These are phyloP conservation scores for Monosporozyma aerobia DNA, from an alignment of 805 yeast species.

Conservation along the genomic window DNA sequence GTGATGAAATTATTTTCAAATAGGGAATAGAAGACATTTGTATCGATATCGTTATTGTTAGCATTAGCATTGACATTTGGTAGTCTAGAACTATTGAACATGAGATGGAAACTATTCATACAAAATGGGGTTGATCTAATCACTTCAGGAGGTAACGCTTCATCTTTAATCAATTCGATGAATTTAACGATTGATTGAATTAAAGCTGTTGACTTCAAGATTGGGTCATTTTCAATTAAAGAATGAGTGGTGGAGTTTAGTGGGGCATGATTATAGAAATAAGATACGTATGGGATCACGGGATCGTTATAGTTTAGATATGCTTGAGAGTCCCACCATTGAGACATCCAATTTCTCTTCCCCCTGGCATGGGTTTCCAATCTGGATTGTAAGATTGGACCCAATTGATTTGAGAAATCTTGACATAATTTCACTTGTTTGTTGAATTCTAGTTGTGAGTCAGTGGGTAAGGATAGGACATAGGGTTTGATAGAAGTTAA, in stretches of 20 bases:
- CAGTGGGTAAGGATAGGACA: slow-evolving; percentile 28
- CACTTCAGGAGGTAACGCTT: slow-evolving; percentile 70
- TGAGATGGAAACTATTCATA: slow-evolving; percentile 83
- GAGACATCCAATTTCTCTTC: slow-evolving; percentile 78
- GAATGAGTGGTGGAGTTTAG: slow-evolving; percentile 31
- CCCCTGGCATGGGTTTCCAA: slow-evolving; percentile 46
- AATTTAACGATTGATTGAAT: slow-evolving; percentile 60
- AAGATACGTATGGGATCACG: slow-evolving; percentile 87
- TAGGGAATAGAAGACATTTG: slow-evolving; percentile 42
- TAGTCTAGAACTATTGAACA: slow-evolving; percentile 84
- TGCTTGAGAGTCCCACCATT: slow-evolving; percentile 91
- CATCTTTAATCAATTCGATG: slow-evolving; percentile 54
- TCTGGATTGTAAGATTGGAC: slow-evolving; percentile 60
- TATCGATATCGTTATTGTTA: slow-evolving; percentile 39
- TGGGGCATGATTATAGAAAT: slow-evolving; percentile 79
- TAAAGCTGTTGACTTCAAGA: slow-evolving; percentile 68
- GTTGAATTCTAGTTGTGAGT: slow-evolving; percentile 37
- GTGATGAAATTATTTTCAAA: slow-evolving; percentile 55
- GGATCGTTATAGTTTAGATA: slow-evolving; percentile 88
- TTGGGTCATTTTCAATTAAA: slow-evolving; percentile 49
- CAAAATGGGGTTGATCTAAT: slow-evolving; percentile 77
- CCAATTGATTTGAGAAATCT: slow-evolving; percentile 61
- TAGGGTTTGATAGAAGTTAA: slow-evolving; percentile 66
- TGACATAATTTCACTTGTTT: slow-evolving; percentile 46
- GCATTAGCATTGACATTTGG: slow-evolving; percentile 36